Evolutionary conservation across 192 early-diverging fungal species (phyloP).

Genomic region (Backusella macrospora): DNA sequence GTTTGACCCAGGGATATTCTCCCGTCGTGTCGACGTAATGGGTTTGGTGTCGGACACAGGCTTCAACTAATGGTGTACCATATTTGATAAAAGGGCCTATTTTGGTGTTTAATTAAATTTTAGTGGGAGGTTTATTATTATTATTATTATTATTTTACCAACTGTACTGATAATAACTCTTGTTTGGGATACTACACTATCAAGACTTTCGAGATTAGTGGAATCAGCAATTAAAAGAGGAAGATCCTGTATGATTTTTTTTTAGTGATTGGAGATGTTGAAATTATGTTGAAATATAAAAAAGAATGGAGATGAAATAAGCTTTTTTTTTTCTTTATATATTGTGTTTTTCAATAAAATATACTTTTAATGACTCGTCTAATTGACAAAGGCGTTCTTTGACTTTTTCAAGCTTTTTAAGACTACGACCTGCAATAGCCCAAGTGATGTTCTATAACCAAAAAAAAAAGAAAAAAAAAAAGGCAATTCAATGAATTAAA

Average conservation of each 20-base stretch:
- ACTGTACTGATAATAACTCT: conserved; percentile 81
- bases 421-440: conserved; percentile 80
- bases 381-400: conserved; percentile 52
- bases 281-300: no score
- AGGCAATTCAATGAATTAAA: no score
- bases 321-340: neutral
- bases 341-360: no score
- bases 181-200: conserved; percentile 57
- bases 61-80: conserved; percentile 71
- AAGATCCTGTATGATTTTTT: conserved; percentile 44
- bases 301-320: no score
- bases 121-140: no score
- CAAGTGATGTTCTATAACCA: conserved; percentile 53
- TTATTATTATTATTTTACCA: no score
- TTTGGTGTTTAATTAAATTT: neutral
- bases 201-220: conserved; percentile 58
- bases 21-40: conserved; percentile 93
- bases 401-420: conserved; percentile 65
- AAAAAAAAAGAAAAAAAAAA: conserved; percentile 22
- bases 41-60: conserved; percentile 67
- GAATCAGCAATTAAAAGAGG: conserved; percentile 73
- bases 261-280: no score
- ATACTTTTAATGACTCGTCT: conserved; percentile 50
- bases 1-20: conserved; percentile 64
- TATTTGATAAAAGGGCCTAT: conserved; percentile 67